Conservation (phyloP, 2,329 filamentous ascomycete species). For the Hypoxylon sp. region DNA sequence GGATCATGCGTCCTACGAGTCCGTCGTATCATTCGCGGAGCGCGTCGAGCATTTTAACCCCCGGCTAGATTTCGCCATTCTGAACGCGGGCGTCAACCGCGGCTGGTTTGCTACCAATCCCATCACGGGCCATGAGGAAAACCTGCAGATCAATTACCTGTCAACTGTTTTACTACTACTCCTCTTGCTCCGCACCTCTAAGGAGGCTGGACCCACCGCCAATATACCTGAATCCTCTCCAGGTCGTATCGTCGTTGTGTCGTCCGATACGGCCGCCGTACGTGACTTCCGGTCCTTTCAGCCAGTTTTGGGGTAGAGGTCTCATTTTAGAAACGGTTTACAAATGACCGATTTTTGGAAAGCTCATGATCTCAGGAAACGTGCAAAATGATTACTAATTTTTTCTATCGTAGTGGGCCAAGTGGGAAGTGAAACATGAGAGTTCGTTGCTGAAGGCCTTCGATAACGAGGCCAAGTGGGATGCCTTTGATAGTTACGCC, state of each 20-base stretch:
- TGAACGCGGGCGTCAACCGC: slow-evolving; percentile 50
- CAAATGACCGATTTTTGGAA: no score
- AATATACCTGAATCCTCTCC: slow-evolving; percentile 4
- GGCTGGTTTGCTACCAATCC: slow-evolving; percentile 34
- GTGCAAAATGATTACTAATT: no score
- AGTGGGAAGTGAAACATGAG: slow-evolving; percentile 31
- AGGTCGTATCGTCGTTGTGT: slow-evolving; percentile 45
- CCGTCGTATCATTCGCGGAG: slow-evolving; percentile 54
- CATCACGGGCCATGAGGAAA: slow-evolving; percentile 54
- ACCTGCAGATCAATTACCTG: slow-evolving; percentile 63
- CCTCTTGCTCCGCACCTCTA: slow-evolving; percentile 51
- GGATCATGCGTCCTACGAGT: slow-evolving; percentile 54
- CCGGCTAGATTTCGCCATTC: slow-evolving; percentile 55
- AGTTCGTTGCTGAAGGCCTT: slow-evolving; percentile 30
- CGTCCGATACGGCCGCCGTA: slow-evolving; percentile 42
- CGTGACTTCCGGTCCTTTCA: no score
- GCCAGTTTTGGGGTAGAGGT: no score
- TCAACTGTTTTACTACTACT: slow-evolving; percentile 61
- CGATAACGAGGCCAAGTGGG: slow-evolving; percentile 23
- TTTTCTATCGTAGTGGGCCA: slow-evolving; percentile 12
- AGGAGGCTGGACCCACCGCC: neutral
- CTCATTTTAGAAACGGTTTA: no score
- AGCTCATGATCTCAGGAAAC: no score
- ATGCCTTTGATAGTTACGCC: slow-evolving; percentile 38
- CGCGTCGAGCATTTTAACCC: slow-evolving; percentile 50